phyloP scores from a whole-genome alignment of 2,329 filamentous ascomycete species.

The Ascochyta fabae region DNA sequence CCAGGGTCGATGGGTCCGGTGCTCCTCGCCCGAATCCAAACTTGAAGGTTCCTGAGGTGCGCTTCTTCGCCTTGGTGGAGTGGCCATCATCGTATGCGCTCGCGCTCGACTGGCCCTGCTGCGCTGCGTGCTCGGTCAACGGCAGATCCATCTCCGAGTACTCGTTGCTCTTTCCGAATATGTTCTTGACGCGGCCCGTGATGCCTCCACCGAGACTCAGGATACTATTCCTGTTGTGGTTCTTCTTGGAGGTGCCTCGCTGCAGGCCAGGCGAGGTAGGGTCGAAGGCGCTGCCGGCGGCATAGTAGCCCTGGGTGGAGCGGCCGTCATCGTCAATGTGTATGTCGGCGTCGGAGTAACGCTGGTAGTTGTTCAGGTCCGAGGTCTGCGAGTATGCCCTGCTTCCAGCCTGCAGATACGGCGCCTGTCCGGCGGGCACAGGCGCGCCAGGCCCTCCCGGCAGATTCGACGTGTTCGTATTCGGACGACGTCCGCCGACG shows the following conservation, averaged over 20 bases:
- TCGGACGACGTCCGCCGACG: conserved; percentile 70
- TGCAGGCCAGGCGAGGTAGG: conserved; percentile 57
- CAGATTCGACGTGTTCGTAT: conserved; percentile 45
- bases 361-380: conserved; percentile 84
- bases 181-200: conserved; percentile 85
- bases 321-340: conserved; percentile 80
- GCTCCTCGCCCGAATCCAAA: conserved; percentile 88
- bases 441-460: conserved; percentile 53
- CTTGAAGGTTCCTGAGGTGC: conserved; percentile 72
- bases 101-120: conserved; percentile 50
- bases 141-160: conserved; percentile 99
- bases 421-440: conserved; percentile 45
- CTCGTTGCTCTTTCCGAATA: conserved; percentile 81
- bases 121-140: conserved; percentile 76
- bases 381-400: conserved; percentile 75
- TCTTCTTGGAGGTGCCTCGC: conserved; percentile 61
- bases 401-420: conserved; percentile 44
- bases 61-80: conserved; percentile 47
- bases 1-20: conserved; percentile 86
- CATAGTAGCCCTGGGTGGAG: conserved; percentile 77
- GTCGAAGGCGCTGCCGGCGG: conserved; percentile 67
- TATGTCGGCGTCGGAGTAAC: conserved; percentile 90
- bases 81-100: conserved; percentile 48
- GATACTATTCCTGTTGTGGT: conserved; percentile 82
- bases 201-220: conserved; percentile 85